Evolutionary conservation across 2,329 filamentous ascomycete genomes (phyloP).

Genomic region (Trichoderma guizhouense): DNA sequence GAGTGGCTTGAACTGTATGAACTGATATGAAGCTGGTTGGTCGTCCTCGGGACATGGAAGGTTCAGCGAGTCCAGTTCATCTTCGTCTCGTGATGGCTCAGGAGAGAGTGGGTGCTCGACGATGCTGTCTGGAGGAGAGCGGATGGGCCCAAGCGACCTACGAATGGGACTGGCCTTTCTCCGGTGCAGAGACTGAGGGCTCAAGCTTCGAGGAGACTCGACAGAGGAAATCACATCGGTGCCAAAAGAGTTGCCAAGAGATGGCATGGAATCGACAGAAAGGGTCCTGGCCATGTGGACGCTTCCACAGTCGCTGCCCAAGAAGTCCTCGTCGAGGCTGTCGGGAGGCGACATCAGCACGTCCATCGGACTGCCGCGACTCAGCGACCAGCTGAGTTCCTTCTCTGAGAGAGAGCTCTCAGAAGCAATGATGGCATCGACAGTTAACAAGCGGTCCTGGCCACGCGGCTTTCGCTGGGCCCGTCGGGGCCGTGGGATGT

Average conservation of each 20-base stretch:
- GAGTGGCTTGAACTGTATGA: conserved; percentile 47
- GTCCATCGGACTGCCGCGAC: conserved; percentile 52
- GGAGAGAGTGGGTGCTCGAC: conserved; percentile 51
- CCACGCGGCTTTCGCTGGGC: conserved; percentile 33
- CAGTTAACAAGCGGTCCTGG: conserved; percentile 41
- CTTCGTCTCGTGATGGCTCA: conserved; percentile 33
- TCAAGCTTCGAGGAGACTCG: conserved; percentile 46
- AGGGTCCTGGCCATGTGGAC: conserved; percentile 52
- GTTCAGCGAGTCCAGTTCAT: conserved; percentile 19
- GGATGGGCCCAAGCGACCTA: conserved; percentile 51
- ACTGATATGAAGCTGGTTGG: conserved; percentile 34
- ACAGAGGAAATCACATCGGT: conserved; percentile 49
- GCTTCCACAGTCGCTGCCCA: conserved; percentile 45
- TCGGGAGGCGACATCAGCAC: conserved; percentile 59
- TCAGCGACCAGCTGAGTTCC: conserved; percentile 53
- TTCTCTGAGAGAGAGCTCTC: conserved; percentile 54
- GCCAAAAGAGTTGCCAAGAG: conserved; percentile 52
- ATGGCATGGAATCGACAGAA: conserved; percentile 61
- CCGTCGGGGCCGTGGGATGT: conserved; percentile 51
- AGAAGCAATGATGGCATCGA: conserved; percentile 54
- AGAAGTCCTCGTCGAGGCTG: conserved; percentile 48
- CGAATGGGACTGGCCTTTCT: conserved; percentile 41
- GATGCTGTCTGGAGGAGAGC: conserved; percentile 51
- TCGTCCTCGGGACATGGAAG: conserved; percentile 19
- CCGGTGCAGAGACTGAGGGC: conserved; percentile 28